Evolutionary conservation across 768 basidiomycete species (phyloP).

Genomic region (Lanmaoa pseudosensibilis): DNA sequence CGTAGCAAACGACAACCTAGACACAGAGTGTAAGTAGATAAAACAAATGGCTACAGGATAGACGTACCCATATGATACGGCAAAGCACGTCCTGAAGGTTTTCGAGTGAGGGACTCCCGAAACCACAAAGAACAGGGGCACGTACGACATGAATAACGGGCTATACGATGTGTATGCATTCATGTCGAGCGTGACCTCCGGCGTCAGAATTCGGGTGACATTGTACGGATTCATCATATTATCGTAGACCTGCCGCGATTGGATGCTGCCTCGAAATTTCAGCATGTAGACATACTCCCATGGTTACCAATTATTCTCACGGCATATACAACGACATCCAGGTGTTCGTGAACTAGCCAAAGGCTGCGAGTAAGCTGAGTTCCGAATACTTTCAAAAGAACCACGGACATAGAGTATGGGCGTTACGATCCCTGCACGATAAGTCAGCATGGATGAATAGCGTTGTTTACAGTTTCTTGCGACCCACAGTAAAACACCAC

Average conservation of each 20-base stretch:
- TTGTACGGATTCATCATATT: slow-evolving; percentile 59
- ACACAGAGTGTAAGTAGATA: slow-evolving; percentile 43
- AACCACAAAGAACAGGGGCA: slow-evolving; percentile 1
- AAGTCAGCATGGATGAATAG: background rate
- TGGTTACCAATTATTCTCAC: slow-evolving; percentile 32
- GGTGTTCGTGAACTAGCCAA: slow-evolving; percentile 55
- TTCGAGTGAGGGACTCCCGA: slow-evolving; percentile 7
- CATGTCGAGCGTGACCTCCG: slow-evolving; percentile 53
- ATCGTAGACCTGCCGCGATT: slow-evolving; percentile 62
- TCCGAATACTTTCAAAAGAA: slow-evolving; percentile 40
- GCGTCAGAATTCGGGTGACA: slow-evolving; percentile 54
- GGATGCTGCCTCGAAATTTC: slow-evolving; percentile 41
- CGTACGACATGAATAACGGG: slow-evolving; percentile 56
- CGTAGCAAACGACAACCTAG: slow-evolving; percentile 75
- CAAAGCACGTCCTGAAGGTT: slow-evolving; percentile 22
- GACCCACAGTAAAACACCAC: slow-evolving; percentile 66
- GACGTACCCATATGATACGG: slow-evolving; percentile 33
- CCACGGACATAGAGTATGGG: slow-evolving; percentile 48
- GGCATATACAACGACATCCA: slow-evolving; percentile 63
- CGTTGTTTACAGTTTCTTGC: background rate
- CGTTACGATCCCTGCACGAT: slow-evolving; percentile 28
- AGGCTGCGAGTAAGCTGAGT: background rate
- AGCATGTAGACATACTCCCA: background rate
- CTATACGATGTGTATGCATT: slow-evolving; percentile 54
- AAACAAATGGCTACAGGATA: background rate